Evolutionary conservation across 306 rosid species (phyloP), one percentile per base, ranked within the genome.

Genomic region (Quercus mongolica): DNA sequence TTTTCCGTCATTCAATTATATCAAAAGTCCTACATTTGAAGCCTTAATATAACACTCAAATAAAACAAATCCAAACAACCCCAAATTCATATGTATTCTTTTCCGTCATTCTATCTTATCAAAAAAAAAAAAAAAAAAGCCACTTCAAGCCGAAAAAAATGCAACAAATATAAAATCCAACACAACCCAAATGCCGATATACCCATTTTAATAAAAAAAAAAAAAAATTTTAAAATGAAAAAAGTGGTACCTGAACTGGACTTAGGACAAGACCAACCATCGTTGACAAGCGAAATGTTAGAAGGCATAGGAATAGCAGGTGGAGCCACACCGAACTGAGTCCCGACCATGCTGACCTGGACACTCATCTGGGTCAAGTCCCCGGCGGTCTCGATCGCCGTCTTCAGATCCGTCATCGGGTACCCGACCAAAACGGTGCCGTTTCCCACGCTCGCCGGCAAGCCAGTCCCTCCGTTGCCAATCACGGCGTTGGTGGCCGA

Each of bases 311-410:
- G 98, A 74, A 80, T 85, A 3, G 1, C 41, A 0, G 99, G 97
- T 6, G 97, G 87, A 74, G 81, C 91, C 4, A 93, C 93, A 0
- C 99, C 99, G 31, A 87, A 93, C 69, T 88, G 93, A 3, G 93
- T 87, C n/a, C 99, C 99, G 6, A 90, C 28, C 63, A 96, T 69
- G 1, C 86, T 10, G 75, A 96, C 85, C 92, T 84, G 87, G 58
- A 83, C 91, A 81, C 86, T 84, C 96, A 90, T 93, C 97, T 96
- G 98, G 54, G 86, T 83, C 83, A 89, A 31, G 63, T 96, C 99
- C 0, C 99, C 99, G 1, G 99, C 99, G 0, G 99, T 96, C 76
- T 90, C 88, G 18, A 84, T 86, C 65, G 99, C 99, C 55, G 99
- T 91, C 80, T 90, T 90, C 77, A 96, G 96, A 83, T 96, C 98